Evolutionary conservation across 495 filamentous ascomycete species (phyloP).

Genomic region (Recurvomyces mirabilis): DNA sequence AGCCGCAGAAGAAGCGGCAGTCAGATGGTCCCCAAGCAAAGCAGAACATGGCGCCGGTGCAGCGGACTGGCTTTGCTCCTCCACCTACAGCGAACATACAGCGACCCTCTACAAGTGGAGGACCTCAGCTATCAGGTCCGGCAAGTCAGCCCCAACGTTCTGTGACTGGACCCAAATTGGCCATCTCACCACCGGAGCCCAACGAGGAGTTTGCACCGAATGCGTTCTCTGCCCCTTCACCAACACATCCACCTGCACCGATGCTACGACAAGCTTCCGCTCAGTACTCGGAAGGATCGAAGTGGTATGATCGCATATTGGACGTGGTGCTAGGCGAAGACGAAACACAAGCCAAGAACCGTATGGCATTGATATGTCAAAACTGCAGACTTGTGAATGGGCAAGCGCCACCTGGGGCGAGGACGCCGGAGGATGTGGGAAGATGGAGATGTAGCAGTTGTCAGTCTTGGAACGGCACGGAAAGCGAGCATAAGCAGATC

Average conservation of each 20-base stretch:
- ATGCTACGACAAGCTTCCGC: conserved; percentile 11
- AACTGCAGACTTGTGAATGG: conserved; percentile 86
- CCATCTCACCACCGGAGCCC: conserved; percentile 3
- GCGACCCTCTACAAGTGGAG: conserved; percentile 5
- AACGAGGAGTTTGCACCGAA: conserved; percentile 49
- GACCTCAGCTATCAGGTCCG: conserved; percentile 19
- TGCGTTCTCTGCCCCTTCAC: conserved; percentile 35
- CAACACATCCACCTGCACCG: background rate
- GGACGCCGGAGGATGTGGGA: conserved; percentile 66
- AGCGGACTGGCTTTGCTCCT: conserved; percentile 44
- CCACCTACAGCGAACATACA: conserved; percentile 83
- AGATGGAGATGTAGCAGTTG: conserved; percentile 84
- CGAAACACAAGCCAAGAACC: conserved; percentile 82
- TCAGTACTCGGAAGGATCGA: conserved; percentile 41
- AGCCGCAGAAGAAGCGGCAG: conserved; percentile 39
- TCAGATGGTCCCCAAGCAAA: conserved; percentile 24
- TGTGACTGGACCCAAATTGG: no score
- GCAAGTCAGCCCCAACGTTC: background rate
- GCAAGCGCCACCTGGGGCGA: conserved; percentile 82
- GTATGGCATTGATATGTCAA: conserved; percentile 75
- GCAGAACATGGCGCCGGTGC: conserved; percentile 21
- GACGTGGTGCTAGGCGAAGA: conserved; percentile 92
- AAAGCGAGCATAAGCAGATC: conserved; percentile 57
- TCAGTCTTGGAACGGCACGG: conserved; percentile 71
- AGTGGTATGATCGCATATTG: conserved; percentile 90